Conservation (phyloP, 1,284 basidiomycete genomes). For the Boletus smithii region DNA sequence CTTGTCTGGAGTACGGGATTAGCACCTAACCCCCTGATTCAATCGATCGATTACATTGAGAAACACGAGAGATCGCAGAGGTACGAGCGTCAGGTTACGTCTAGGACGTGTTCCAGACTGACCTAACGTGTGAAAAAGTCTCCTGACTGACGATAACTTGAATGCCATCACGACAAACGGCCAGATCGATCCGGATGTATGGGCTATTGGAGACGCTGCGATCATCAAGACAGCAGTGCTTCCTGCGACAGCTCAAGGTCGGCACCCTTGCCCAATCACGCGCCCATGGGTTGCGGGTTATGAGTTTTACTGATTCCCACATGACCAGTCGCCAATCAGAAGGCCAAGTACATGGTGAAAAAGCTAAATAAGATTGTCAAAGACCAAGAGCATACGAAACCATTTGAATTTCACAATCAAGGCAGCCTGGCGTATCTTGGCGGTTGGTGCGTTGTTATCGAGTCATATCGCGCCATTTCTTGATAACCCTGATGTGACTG, state of each 20-base stretch:
- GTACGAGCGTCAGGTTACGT: conserved; percentile 36
- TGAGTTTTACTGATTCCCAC: conserved; percentile 10
- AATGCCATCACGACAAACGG: conserved; percentile 58
- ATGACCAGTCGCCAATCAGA: conserved; percentile 71
- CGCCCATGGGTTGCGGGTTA: conserved; percentile 33
- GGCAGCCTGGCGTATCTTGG: conserved; percentile 84
- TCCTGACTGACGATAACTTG: conserved; percentile 62
- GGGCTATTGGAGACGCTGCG: conserved; percentile 81
- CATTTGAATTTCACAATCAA: conserved; percentile 68
- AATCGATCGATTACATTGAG: conserved; percentile 54
- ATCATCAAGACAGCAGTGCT: conserved; percentile 58
- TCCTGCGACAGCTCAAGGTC: conserved; percentile 83
- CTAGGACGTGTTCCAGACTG: conserved; percentile 10
- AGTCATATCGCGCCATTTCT: background rate
- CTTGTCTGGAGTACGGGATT: conserved; percentile 87
- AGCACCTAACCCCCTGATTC: conserved; percentile 74
- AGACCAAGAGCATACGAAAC: conserved; percentile 38
- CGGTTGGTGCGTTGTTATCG: conserved; percentile 49
- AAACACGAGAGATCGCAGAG: conserved; percentile 63
- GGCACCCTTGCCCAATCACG: conserved; percentile 16
- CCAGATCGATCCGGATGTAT: conserved; percentile 67
- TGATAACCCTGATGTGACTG: background rate
- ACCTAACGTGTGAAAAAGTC: conserved; percentile 33
- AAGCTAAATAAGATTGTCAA: conserved; percentile 62
- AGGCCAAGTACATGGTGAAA: conserved; percentile 70